These are phyloP conservation scores for Bretschneidera sinensis DNA, from an alignment of 345 rosid genomes.

Conservation along the genomic window DNA sequence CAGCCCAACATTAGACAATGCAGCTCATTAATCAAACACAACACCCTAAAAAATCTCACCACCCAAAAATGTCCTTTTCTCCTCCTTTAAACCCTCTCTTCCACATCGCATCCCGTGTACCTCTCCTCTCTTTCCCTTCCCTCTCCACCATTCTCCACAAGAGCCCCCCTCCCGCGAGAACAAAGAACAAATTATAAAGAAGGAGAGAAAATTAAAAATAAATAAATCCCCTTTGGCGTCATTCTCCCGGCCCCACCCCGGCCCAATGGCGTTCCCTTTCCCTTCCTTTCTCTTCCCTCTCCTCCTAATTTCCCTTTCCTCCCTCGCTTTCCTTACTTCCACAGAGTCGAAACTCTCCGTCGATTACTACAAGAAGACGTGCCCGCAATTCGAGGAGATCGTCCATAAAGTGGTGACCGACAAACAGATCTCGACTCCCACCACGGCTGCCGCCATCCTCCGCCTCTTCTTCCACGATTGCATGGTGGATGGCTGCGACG, in stretches of 20 bases:
- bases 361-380: slow-evolving; percentile 48
- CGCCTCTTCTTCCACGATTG: slow-evolving; percentile 78
- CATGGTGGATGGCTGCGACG: slow-evolving; percentile 69
- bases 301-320: not conserved
- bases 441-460: slow-evolving; percentile 69
- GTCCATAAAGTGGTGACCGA: slow-evolving; percentile 31
- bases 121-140: not conserved
- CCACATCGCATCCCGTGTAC: not conserved
- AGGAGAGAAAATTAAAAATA: not conserved
- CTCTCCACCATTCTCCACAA: not conserved
- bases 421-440: slow-evolving; percentile 50
- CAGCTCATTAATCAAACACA: too few species aligned
- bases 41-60: too few species aligned
- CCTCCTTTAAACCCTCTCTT: not conserved
- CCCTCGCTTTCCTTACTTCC: not conserved
- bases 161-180: not conserved
- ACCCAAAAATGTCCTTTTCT: too few species aligned
- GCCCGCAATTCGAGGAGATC: slow-evolving; percentile 48
- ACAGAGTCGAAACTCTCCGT: slow-evolving; percentile 17
- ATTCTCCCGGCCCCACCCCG: not conserved
- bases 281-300: not conserved
- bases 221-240: not conserved
- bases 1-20: too few species aligned
- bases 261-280: not conserved
- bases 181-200: not conserved